Conservation (phyloP, 495 filamentous ascomycete species). For the Neurospora intermedia region DNA sequence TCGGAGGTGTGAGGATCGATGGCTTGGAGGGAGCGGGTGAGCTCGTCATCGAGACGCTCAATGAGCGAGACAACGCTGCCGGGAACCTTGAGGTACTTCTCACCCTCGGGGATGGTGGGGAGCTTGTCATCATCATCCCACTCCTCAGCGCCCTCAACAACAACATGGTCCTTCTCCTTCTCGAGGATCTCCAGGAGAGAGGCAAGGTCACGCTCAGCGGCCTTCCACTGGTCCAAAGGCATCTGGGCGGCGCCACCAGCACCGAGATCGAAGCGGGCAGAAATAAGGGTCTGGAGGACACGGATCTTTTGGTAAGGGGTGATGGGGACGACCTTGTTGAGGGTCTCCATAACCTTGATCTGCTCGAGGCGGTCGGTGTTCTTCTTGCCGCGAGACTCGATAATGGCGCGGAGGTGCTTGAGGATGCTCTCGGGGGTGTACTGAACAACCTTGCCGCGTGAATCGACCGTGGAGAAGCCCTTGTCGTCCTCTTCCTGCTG, state of each 20-base stretch:
- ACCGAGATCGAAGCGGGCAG: slow-evolving; percentile 88
- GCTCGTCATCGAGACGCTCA: slow-evolving; percentile 93
- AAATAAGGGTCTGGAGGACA: slow-evolving; percentile 82
- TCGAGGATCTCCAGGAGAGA: slow-evolving; percentile 72
- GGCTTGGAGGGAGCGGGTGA: slow-evolving; percentile 87
- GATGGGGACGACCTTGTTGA: slow-evolving; percentile 66
- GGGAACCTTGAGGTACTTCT: slow-evolving; percentile 74
- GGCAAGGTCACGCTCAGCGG: slow-evolving; percentile 75
- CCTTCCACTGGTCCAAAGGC: slow-evolving; percentile 95
- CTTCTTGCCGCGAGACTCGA: slow-evolving; percentile 96
- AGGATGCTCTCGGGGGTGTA: slow-evolving; percentile 97
- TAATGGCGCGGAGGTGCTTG: slow-evolving; percentile 85
- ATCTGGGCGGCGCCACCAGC: slow-evolving; percentile 74
- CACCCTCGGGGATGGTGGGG: slow-evolving; percentile 56
- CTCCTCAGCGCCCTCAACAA: slow-evolving; percentile 87
- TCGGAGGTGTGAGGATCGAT: slow-evolving; percentile 98
- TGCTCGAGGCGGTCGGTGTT: slow-evolving; percentile 93
- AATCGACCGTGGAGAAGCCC: slow-evolving; percentile 77
- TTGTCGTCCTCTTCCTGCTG: slow-evolving; percentile 60
- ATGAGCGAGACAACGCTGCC: slow-evolving; percentile 91
- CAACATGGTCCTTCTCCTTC: slow-evolving; percentile 61
- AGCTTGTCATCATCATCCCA: slow-evolving; percentile 98
- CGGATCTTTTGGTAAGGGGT: slow-evolving; percentile 92
- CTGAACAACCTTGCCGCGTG: slow-evolving; percentile 72
- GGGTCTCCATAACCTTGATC: slow-evolving; percentile 94